A percentile compares a stretch with the other conserved stretches of the same genome.
phyloP scores from a whole-genome alignment of 2,329 filamentous ascomycete species.

The Monosporascus ibericus region DNA sequence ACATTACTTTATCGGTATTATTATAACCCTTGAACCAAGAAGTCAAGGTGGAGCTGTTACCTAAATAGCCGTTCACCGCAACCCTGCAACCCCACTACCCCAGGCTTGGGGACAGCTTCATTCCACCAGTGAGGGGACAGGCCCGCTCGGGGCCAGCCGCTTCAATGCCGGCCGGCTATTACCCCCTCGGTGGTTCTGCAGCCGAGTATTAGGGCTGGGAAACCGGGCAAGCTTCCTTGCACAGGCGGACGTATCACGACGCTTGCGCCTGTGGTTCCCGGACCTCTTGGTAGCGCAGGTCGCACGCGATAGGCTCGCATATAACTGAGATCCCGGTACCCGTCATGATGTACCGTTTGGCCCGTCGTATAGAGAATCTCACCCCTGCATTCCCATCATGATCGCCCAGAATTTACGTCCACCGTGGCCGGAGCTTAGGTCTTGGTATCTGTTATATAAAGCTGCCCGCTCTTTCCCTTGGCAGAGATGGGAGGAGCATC shows the following conservation, averaged over 20 bases:
- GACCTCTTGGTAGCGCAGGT: conserved; percentile 4
- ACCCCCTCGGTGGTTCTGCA: too few species aligned
- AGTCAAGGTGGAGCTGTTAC: background rate
- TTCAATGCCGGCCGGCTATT: too few species aligned
- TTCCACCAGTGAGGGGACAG: conserved; percentile 16
- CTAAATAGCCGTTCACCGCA: background rate
- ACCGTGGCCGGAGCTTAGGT: too few species aligned
- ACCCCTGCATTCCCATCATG: too few species aligned
- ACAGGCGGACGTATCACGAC: conserved; percentile 3
- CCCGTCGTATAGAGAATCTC: too few species aligned
- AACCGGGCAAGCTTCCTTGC: conserved; percentile 2
- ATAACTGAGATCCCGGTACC: background rate
- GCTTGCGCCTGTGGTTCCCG: conserved; percentile 1
- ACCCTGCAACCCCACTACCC: conserved; percentile 4
- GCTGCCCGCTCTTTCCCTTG: too few species aligned
- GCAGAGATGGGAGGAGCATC: too few species aligned
- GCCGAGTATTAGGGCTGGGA: background rate
- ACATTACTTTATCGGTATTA: too few species aligned
- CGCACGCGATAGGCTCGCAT: conserved; percentile 14
- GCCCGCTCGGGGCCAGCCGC: background rate
- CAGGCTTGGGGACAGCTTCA: conserved; percentile 3
- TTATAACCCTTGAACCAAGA: too few species aligned
- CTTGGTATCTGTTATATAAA: too few species aligned
- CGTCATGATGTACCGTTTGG: too few species aligned
- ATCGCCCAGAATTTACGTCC: too few species aligned